Conservation (phyloP, 108 stramenopile species). For the Mediolabrus comicus region DNA sequence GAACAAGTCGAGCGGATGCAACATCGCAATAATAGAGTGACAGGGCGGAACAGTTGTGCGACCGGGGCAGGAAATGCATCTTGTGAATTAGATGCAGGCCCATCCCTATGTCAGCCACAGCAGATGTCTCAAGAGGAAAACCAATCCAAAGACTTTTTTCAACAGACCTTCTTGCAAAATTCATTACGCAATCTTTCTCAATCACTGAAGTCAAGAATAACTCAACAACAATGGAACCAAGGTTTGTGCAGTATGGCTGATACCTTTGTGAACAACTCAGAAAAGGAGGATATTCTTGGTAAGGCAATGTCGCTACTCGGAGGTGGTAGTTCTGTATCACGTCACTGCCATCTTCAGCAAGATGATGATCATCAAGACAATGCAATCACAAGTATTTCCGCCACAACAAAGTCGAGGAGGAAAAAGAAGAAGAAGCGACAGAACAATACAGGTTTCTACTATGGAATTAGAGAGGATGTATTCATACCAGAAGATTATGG, state of each 20-base stretch:
- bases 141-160: background rate
- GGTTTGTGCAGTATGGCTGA: background rate
- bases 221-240: background rate
- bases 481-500: background rate
- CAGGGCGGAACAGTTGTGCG: background rate
- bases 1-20: background rate
- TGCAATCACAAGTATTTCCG: background rate
- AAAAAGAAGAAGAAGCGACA: conserved; percentile 12
- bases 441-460: conserved; percentile 51
- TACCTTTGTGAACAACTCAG: background rate
- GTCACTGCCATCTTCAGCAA: background rate
- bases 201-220: background rate
- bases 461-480: conserved; percentile 43
- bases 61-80: background rate
- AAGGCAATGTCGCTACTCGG: background rate
- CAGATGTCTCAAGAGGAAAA: background rate
- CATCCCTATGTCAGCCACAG: background rate
- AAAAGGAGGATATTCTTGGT: background rate
- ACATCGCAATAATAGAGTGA: background rate
- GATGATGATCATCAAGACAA: background rate
- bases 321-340: background rate
- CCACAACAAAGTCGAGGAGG: conserved; percentile 6
- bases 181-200: background rate
- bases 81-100: background rate
- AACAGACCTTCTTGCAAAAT: background rate